Evolutionary conservation across 352 stramenopile genomes (phyloP).

Genomic region (Phytopythium boreale): DNA sequence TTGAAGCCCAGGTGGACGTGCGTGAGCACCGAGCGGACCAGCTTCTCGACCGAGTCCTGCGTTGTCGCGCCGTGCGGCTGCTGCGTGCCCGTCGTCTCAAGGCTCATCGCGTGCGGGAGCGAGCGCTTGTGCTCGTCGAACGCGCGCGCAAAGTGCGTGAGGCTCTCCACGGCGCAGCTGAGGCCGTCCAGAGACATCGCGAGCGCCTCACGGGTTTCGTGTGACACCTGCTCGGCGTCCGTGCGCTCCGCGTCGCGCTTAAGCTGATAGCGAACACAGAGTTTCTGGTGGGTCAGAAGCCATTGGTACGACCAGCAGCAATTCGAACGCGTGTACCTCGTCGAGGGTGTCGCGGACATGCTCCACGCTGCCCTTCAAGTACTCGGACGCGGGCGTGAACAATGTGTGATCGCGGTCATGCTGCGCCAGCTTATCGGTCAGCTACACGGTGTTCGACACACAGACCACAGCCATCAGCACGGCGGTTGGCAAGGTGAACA

Average conservation of each 20-base stretch:
- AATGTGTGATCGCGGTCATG: neutral
- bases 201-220: conserved; percentile 4
- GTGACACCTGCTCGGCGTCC: neutral
- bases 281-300: neutral
- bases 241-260: neutral
- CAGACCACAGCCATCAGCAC: neutral
- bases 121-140: conserved; percentile 1
- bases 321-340: neutral
- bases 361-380: neutral
- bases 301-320: too few species aligned
- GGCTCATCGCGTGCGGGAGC: neutral
- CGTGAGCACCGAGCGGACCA: neutral
- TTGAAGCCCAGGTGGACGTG: conserved; percentile 1
- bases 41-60: conserved; percentile 1
- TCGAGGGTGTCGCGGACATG: neutral
- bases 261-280: neutral
- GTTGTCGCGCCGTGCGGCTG: neutral
- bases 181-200: conserved; percentile 1
- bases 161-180: conserved; percentile 3
- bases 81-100: neutral
- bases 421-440: conserved; percentile 1
- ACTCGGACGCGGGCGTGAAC: conserved; percentile 2
- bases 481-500: neutral
- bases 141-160: neutral
- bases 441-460: neutral